These are phyloP conservation scores for Globisporangium megalacanthum DNA, from an alignment of 352 stramenopile species.

Conservation along the genomic window DNA sequence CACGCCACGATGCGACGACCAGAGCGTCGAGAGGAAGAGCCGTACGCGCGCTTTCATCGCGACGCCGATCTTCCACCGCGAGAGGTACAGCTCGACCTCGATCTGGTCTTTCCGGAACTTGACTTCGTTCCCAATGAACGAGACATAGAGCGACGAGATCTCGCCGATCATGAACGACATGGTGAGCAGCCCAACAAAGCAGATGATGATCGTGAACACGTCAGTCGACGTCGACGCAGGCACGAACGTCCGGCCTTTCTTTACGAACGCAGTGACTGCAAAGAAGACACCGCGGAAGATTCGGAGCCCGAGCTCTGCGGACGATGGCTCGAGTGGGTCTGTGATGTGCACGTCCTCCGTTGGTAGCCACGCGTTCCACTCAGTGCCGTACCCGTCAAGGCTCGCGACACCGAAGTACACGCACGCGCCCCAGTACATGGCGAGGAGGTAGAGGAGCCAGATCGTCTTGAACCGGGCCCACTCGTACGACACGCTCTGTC, in stretches of 20 bases:
- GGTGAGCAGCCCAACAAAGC: constrained; percentile 40
- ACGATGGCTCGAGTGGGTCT: constrained; percentile 21
- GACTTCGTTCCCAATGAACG: constrained; percentile 55
- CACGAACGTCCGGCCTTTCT: constrained; percentile 41
- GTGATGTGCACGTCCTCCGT: constrained; percentile 30
- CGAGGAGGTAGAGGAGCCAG: constrained; percentile 44
- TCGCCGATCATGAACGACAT: constrained; percentile 75
- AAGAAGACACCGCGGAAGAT: constrained; percentile 54
- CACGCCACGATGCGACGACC: constrained; percentile 46
- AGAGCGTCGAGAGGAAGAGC: constrained; percentile 45
- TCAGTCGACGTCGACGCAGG: constrained; percentile 24
- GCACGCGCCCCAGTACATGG: constrained; percentile 59
- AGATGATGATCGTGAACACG: constrained; percentile 49
- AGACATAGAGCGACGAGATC: constrained; percentile 64
- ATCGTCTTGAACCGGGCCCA: constrained; percentile 47
- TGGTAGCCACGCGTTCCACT: constrained; percentile 51
- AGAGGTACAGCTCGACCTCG: constrained; percentile 39
- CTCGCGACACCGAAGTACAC: constrained; percentile 37
- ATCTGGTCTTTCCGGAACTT: constrained; percentile 65
- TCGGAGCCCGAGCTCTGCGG: constrained; percentile 25
- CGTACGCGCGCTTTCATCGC: constrained; percentile 39
- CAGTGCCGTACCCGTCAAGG: constrained; percentile 31
- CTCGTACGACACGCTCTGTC: constrained; percentile 48
- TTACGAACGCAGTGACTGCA: constrained; percentile 50
- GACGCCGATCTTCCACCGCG: constrained; percentile 33